Base-by-base conservation (phyloP, 2,329 filamentous ascomycete genomes). In the Apiospora malaysiana region DNA sequence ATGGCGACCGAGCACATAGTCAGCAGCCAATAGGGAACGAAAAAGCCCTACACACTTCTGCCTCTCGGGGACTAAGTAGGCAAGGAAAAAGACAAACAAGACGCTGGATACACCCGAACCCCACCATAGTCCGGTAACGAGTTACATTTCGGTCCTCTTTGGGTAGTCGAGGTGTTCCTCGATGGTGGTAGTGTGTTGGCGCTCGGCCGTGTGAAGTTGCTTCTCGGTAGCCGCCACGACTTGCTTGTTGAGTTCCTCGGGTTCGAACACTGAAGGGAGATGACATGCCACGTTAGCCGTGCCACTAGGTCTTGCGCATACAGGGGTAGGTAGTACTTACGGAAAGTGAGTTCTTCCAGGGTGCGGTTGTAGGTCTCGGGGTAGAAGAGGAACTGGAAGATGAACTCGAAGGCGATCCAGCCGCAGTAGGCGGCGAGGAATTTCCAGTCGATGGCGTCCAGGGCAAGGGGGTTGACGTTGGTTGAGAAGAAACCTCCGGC, bases 341-440 rank as follows among this genome's bases (percentile, higher is more conserved):
- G 74, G 76, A 84, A 83, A 2, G 81, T 74, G 63, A 84, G 77
- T 67, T 96, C 93, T 83, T 96, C 93, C 40, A 96, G 84, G 68
- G 93, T 91, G 70, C 94, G 88, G 72, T 94, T 94, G 73, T 92
- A 92, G 0, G 94, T 97, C 82, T 97, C 94, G 10, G 94, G 93
- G 79, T 95, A 97, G 74, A 95, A 86, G 81, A 94, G 93, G 82
- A 91, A 96, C 67, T 95, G 92, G 89, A 81, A 75, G 32, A 66
- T 68, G 65, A 84, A 78, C 75, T 85, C 82, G 46, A 84, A 81
- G 2, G 78, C 76, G 18, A 85, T 78, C 79, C 83, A 85, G 43
- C 80, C 81, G 73, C 82, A 83, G 72, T 84, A 85, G 8, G 82
- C 82, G 45, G 83, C 81, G 47, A 84, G 79, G 72, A 84, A 85